Evolutionary conservation across 306 rosid species (phyloP).

Genomic region (Trichosanthes truncata): DNA sequence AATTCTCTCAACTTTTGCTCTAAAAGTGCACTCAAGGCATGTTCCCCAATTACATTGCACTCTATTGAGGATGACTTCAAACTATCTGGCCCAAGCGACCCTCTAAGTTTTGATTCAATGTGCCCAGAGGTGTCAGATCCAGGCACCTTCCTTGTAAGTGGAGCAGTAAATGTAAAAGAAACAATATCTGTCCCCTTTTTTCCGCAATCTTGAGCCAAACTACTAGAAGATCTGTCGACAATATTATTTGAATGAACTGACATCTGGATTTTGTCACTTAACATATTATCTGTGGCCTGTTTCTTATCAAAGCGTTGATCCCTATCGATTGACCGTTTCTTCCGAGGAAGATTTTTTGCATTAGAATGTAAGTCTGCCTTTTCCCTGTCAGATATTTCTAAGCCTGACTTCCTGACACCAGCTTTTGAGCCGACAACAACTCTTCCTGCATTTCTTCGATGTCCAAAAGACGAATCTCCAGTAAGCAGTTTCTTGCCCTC

Average conservation of each 20-base stretch:
- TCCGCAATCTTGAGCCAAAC: conserved; percentile 46
- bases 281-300: conserved; percentile 33
- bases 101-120: conserved; percentile 22
- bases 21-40: conserved; percentile 76
- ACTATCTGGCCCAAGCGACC: conserved; percentile 39
- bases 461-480: conserved; percentile 47
- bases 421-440: conserved; percentile 43
- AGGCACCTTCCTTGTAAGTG: conserved; percentile 47
- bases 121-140: conserved; percentile 45
- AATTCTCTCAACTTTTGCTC: conserved; percentile 81
- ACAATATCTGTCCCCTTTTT: conserved; percentile 80
- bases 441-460: conserved; percentile 49
- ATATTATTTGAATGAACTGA: conserved; percentile 34
- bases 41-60: conserved; percentile 64
- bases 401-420: conserved; percentile 47
- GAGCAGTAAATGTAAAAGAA: conserved; percentile 94
- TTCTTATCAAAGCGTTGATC: conserved; percentile 48
- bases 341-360: conserved; percentile 55
- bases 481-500: conserved; percentile 42
- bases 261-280: conserved; percentile 45
- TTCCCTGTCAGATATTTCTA: conserved; percentile 45
- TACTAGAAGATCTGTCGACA: conserved; percentile 27
- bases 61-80: conserved; percentile 53
- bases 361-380: conserved; percentile 52
- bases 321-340: conserved; percentile 69